Percentiles rank a stretch among this genome's conserved stretches.
phyloP scores from a whole-genome alignment of 352 stramenopile genomes.

The Phytopythium helicoides region DNA sequence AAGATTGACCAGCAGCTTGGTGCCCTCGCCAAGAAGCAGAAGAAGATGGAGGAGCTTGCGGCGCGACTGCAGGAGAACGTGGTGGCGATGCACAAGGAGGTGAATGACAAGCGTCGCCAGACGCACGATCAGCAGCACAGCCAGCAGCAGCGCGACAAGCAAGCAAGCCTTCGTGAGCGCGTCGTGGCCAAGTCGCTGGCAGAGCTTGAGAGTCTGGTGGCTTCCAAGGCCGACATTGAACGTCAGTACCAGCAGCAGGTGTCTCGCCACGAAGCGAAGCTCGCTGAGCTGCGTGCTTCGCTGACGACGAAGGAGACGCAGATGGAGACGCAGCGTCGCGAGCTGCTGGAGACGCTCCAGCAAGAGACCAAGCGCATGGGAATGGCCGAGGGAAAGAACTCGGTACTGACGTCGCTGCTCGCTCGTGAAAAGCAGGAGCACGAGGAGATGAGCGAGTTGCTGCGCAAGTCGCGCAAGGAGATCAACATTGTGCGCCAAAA shows the following conservation, averaged over 20 bases:
- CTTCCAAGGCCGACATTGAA: constrained; percentile 47
- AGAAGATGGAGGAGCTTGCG: constrained; percentile 50
- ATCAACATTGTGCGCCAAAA: constrained; percentile 51
- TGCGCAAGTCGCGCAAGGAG: constrained; percentile 58
- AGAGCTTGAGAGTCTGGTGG: constrained; percentile 39
- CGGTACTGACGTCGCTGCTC: constrained; percentile 57
- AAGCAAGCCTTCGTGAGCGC: constrained; percentile 34
- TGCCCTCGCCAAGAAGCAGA: constrained; percentile 51
- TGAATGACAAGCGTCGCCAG: constrained; percentile 24
- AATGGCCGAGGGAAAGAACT: constrained; percentile 55
- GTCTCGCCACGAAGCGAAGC: constrained; percentile 5
- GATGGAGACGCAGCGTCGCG: constrained; percentile 45
- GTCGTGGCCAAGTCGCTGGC: constrained; percentile 37
- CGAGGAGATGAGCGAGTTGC: constrained; percentile 51
- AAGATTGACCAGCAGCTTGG: constrained; percentile 55
- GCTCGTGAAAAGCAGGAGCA: constrained; percentile 54
- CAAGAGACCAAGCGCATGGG: constrained; percentile 65
- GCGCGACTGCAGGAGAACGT: constrained; percentile 43
- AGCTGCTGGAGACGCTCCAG: constrained; percentile 56
- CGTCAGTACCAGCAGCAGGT: constrained; percentile 39
- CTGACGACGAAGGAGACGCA: constrained; percentile 45
- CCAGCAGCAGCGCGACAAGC: constrained; percentile 17
- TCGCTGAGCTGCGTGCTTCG: constrained; percentile 45
- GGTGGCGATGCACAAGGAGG: constrained; percentile 36
- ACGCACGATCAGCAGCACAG: constrained; percentile 26